Evolutionary conservation across 192 early-diverging fungal genomes (phyloP).

Genomic region (Entophlyctis helioformis): DNA sequence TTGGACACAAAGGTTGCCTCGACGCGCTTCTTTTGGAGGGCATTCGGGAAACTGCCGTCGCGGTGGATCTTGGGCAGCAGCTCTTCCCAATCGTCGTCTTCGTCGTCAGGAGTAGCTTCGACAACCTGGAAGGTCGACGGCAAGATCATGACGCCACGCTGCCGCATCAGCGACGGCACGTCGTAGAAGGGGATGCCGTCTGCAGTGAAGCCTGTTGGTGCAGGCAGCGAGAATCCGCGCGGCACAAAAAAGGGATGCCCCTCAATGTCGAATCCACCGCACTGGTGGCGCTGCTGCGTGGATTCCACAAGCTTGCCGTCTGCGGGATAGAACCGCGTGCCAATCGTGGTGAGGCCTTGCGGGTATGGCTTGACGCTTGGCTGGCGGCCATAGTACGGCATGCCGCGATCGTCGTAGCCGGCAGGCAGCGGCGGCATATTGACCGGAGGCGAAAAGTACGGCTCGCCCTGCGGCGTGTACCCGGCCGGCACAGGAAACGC

Average conservation of each 20-base stretch:
- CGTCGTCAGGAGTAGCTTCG: constrained; percentile 23
- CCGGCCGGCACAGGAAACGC: constrained; percentile 23
- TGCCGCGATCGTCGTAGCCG: constrained; percentile 28
- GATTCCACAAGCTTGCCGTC: constrained; percentile 24
- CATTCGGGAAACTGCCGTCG: no score
- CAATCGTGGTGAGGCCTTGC: constrained; percentile 31
- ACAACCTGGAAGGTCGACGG: no score
- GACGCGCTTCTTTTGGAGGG: no score
- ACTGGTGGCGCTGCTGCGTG: no score
- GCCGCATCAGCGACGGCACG: constrained; percentile 34
- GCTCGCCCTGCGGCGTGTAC: constrained; percentile 32
- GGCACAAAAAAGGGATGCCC: constrained; percentile 49
- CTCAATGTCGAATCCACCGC: constrained; percentile 42
- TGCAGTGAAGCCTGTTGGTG: constrained; percentile 38
- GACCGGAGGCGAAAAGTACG: constrained; percentile 42
- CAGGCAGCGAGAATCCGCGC: constrained; percentile 35
- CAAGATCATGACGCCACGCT: constrained; percentile 32
- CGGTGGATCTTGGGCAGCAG: no score
- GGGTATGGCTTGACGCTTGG: constrained; percentile 36
- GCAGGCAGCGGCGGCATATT: constrained; percentile 31
- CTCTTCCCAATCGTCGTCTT: constrained; percentile 26
- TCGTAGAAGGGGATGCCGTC: constrained; percentile 52
- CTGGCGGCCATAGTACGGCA: constrained; percentile 38
- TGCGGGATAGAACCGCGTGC: constrained; percentile 32
- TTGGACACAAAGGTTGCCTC: no score